A percentile compares a stretch with the other conserved stretches of the same genome.
These are phyloP conservation scores for Hyphopichia pseudoburtonii DNA, from an alignment of 1,139 yeast genomes.

Conservation along the genomic window DNA sequence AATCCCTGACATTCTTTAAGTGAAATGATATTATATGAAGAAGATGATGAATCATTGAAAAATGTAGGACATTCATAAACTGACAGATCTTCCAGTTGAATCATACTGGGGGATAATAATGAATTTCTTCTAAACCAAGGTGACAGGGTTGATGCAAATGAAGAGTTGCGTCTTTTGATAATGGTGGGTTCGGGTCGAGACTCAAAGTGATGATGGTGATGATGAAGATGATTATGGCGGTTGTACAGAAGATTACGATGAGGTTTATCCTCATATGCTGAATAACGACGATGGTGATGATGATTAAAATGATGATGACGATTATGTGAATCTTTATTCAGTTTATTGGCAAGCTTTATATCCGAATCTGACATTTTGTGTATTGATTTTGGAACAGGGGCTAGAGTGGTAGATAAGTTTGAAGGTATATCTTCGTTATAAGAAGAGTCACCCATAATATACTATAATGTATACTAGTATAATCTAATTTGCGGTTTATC, in stretches of 20 bases:
- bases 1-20: conserved; percentile 72
- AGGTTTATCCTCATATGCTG: too few species aligned
- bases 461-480: too few species aligned
- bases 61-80: conserved; percentile 51
- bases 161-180: conserved; percentile 33
- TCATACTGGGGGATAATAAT: conserved; percentile 61
- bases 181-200: conserved; percentile 16
- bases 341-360: too few species aligned
- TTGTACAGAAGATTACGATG: too few species aligned
- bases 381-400: too few species aligned
- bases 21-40: conserved; percentile 42
- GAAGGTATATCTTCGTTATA: too few species aligned
- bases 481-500: too few species aligned
- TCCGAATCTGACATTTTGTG: too few species aligned
- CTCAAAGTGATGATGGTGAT: background rate
- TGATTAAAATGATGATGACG: too few species aligned
- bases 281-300: background rate
- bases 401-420: too few species aligned
- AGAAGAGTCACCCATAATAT: too few species aligned
- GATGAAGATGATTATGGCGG: background rate
- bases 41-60: conserved; percentile 27
- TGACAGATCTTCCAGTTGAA: conserved; percentile 57
- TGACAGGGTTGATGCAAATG: conserved; percentile 49
- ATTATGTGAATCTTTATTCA: too few species aligned
- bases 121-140: conserved; percentile 62